phyloP scores from a whole-genome alignment of 306 rosid species.

The Alnus glutinosa region DNA sequence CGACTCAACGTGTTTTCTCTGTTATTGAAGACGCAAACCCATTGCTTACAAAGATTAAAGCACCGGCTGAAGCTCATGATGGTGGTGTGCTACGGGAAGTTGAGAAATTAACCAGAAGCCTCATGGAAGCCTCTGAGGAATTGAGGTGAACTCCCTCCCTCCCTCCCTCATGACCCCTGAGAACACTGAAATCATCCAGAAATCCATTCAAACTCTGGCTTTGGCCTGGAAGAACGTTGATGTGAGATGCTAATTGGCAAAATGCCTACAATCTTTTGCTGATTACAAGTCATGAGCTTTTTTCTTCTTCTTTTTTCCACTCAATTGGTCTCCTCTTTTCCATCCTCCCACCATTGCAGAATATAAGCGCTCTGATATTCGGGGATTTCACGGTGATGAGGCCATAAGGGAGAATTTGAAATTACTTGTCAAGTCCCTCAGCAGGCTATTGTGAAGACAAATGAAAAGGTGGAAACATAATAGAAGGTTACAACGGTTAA shows the following conservation, averaged over 20 bases:
- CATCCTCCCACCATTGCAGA: too few species aligned
- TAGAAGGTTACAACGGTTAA: too few species aligned
- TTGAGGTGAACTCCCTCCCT: slow-evolving; percentile 65
- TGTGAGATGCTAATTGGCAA: slow-evolving; percentile 35
- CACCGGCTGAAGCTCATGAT: too few species aligned
- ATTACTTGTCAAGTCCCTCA: too few species aligned
- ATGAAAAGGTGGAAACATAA: too few species aligned
- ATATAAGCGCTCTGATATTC: too few species aligned
- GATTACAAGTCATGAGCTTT: background rate
- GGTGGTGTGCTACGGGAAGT: too few species aligned
- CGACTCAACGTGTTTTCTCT: slow-evolving; percentile 68
- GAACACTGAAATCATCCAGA: slow-evolving; percentile 70
- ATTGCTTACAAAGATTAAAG: slow-evolving; percentile 39
- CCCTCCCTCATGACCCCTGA: slow-evolving; percentile 68
- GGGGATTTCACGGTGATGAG: too few species aligned
- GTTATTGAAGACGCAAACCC: slow-evolving; percentile 85
- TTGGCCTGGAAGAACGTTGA: slow-evolving; percentile 76
- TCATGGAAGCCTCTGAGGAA: slow-evolving; percentile 67
- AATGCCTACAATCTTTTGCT: background rate
- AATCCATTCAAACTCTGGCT: slow-evolving; percentile 59
- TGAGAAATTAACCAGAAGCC: slow-evolving; percentile 16
- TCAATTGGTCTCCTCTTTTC: too few species aligned
- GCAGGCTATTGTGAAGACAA: too few species aligned
- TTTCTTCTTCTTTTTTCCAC: background rate
- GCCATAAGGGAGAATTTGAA: too few species aligned